These are phyloP conservation scores for Microcos paniculata DNA, from an alignment of 345 rosid genomes.

Conservation along the genomic window DNA sequence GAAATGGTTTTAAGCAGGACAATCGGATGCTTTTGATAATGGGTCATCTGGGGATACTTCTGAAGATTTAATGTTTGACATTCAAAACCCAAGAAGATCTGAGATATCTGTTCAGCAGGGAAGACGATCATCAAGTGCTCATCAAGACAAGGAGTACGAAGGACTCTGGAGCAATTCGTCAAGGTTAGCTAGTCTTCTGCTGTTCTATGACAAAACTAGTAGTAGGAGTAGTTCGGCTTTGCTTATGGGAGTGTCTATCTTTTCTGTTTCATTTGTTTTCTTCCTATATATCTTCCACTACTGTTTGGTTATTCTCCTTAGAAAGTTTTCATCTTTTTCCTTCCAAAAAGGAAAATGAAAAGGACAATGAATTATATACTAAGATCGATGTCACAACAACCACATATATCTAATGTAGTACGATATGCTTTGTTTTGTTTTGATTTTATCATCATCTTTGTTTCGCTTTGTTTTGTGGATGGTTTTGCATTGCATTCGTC, in stretches of 20 bases:
- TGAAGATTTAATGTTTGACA: slow-evolving; percentile 80
- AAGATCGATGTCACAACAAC: background rate
- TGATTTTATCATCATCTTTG: background rate
- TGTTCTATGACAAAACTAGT: background rate
- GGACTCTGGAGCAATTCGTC: slow-evolving; percentile 80
- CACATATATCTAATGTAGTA: background rate
- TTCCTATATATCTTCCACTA: background rate
- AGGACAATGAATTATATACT: background rate
- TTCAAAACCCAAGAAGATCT: slow-evolving; percentile 50
- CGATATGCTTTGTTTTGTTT: slow-evolving; percentile 4
- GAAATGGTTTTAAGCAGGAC: slow-evolving; percentile 36
- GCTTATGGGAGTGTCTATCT: background rate
- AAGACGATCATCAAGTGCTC: slow-evolving; percentile 27
- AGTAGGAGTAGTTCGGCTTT: background rate
- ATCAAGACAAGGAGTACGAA: slow-evolving; percentile 43
- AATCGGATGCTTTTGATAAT: slow-evolving; percentile 68
- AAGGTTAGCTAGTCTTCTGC: slow-evolving; percentile 29
- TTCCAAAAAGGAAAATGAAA: background rate
- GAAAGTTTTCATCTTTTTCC: background rate
- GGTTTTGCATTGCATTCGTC: background rate
- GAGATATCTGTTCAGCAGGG: slow-evolving; percentile 47
- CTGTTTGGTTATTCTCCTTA: slow-evolving; percentile 5
- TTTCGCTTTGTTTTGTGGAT: background rate
- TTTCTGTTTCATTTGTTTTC: slow-evolving; percentile 8
- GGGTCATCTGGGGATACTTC: slow-evolving; percentile 88